Evolutionary conservation across 805 yeast species (phyloP).

Genomic region (Suhomyces vadensis): DNA sequence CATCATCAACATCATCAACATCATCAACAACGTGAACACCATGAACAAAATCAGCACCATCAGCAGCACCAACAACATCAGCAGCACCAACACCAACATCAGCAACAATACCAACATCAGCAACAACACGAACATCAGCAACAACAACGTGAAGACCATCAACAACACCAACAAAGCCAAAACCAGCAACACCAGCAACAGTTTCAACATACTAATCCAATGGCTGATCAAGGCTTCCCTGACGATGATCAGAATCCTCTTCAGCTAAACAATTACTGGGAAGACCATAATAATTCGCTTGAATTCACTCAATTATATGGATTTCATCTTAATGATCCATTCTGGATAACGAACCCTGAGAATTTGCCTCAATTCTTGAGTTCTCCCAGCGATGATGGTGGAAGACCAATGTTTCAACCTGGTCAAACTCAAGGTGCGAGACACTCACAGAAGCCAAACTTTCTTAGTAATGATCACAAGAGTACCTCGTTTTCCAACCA

Average conservation of each 20-base stretch:
- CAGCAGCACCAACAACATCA: not conserved
- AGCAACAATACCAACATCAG: not conserved
- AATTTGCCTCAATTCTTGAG: slow-evolving; percentile 39
- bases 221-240: not conserved
- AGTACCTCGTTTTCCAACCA: not conserved
- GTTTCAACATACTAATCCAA: too few relatives aligned
- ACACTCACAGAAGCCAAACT: not conserved
- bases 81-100: not conserved
- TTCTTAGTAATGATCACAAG: not conserved
- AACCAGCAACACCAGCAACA: not conserved
- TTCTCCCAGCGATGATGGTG: slow-evolving; percentile 26
- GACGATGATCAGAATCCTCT: not conserved
- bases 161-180: not conserved
- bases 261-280: not conserved
- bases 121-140: not conserved
- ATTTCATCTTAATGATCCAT: slow-evolving; percentile 48
- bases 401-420: slow-evolving; percentile 1
- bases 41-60: not conserved
- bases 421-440: not conserved
- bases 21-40: not conserved
- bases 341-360: slow-evolving; percentile 52
- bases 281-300: slow-evolving; percentile 1
- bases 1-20: not conserved
- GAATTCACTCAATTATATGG: slow-evolving; percentile 41
- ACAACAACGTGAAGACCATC: not conserved